A percentile compares a stretch with the other conserved stretches of the same genome.
phyloP scores from a whole-genome alignment of 345 rosid genomes.

The Laguncularia racemosa region DNA sequence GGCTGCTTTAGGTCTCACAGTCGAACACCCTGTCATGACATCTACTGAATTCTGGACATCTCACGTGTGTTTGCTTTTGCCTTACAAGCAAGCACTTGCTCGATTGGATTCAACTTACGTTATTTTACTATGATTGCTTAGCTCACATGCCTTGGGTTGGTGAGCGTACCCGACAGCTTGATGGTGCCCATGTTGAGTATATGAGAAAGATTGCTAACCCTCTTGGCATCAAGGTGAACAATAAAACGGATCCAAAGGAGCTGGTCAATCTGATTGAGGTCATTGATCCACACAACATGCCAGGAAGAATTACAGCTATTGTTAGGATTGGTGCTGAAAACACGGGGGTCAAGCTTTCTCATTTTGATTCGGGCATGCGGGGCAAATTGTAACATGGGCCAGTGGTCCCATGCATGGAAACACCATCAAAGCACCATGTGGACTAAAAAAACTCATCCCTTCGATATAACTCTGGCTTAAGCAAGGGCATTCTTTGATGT shows the following conservation, averaged over 20 bases:
- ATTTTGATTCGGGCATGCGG: conserved; percentile 67
- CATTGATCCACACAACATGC: conserved; percentile 73
- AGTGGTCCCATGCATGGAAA: conserved; percentile 97
- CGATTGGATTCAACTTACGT: conserved; percentile 68
- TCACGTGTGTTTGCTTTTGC: conserved; percentile 66
- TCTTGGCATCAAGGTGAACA: conserved; percentile 79
- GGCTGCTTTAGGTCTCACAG: conserved; percentile 66
- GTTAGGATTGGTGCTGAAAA: conserved; percentile 93
- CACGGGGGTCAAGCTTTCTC: conserved; percentile 91
- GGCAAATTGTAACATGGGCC: conserved; percentile 89
- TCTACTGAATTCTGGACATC: conserved; percentile 77
- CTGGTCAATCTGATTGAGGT: conserved; percentile 78
- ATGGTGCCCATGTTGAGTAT: conserved; percentile 75
- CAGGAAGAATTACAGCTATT: conserved; percentile 79
- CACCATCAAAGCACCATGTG: conserved; percentile 92
- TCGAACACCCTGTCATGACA: conserved; percentile 68
- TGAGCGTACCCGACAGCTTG: conserved; percentile 74
- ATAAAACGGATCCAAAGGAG: conserved; percentile 87
- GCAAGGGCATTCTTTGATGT: conserved; percentile 65
- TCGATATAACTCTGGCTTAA: conserved; percentile 81
- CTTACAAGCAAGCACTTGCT: conserved; percentile 63
- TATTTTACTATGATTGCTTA: conserved; percentile 60
- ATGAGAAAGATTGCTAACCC: conserved; percentile 72
- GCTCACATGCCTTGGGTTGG: conserved; percentile 76
- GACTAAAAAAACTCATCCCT: conserved; percentile 91